Base-by-base conservation (phyloP, 2,329 filamentous ascomycete species). In the Diaporthe vaccinii region DNA sequence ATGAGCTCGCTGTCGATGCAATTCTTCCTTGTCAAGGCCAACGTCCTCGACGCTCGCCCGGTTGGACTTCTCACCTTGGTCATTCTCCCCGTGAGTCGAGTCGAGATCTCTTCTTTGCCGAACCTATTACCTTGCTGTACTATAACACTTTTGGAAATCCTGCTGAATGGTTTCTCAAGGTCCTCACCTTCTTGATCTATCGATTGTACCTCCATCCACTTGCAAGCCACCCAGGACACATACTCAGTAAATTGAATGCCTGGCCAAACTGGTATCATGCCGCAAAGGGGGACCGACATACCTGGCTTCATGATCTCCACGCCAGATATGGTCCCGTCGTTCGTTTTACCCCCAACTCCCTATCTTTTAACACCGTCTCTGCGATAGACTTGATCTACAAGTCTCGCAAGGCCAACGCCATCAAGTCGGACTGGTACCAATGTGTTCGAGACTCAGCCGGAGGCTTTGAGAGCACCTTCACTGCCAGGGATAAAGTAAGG, bases 311-410 rank as follows among this genome's bases (percentile, higher is more conserved):
- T 59, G 34, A 0, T 39, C 57, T 59, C 34, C 57, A 59, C 4
- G 57, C 34, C 57, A 59, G 22, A 59, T 59, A 59, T 59, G 57
- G 57, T n/a, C 34, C 57, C 57, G 57, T 59, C 57, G 57, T 59
- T 34, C 57, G 57, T 59, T 59, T 59, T 25, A 39, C 34, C 20
- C 57, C 57, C 57, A 59, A 59, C 57, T 59, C 34, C 0, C 5
- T 59, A 0, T 59, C 57, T 59, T 59, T 59, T 4, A 59, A 59
- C 22, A 41, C 57, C 10, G 14, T 15, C 20, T 59, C 57, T 25
- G 57, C 57, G 20, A 25, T 59, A 41, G 57, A 59, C n/a, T 25
- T 12, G 12, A 59, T 59, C 20, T 59, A 59, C 34, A 59, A 41
- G 34, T 39, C 57, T 59, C 57, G 57, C 34, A 59, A 39, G 31